Evolutionary conservation across 2,329 filamentous ascomycete species (phyloP).

Genomic region (Daldinia eschscholtzii): DNA sequence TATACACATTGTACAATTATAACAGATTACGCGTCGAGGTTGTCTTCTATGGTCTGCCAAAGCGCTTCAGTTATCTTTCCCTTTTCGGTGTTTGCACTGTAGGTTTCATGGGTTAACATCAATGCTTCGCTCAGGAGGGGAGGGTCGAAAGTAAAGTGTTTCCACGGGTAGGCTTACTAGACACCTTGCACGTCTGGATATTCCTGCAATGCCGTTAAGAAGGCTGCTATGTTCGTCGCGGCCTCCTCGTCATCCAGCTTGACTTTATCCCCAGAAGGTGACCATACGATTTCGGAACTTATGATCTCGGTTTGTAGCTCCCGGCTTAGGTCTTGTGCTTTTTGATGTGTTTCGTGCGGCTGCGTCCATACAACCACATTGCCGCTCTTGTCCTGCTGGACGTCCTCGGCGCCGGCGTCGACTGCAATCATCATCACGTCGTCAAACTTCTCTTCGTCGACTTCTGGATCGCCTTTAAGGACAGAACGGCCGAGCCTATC

Average conservation of each 20-base stretch:
- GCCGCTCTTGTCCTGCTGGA: slow-evolving; percentile 76
- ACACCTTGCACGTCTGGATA: slow-evolving; percentile 81
- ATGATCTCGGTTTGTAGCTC: slow-evolving; percentile 75
- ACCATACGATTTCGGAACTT: slow-evolving; percentile 86
- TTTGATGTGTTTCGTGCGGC: slow-evolving; percentile 72
- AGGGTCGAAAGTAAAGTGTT: neutral
- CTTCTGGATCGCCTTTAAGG: slow-evolving; percentile 64
- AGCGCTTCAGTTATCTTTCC: slow-evolving; percentile 65
- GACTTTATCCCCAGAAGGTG: slow-evolving; percentile 81
- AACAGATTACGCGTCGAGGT: slow-evolving; percentile 59
- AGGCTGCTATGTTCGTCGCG: slow-evolving; percentile 67
- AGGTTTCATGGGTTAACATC: slow-evolving; percentile 8
- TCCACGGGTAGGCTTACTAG: slow-evolving; percentile 59
- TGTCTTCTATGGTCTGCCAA: slow-evolving; percentile 67
- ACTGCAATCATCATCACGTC: slow-evolving; percentile 84
- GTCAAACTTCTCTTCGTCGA: slow-evolving; percentile 62
- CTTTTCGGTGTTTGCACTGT: slow-evolving; percentile 70
- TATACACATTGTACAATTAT: slow-evolving; percentile 53
- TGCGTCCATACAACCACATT: slow-evolving; percentile 79
- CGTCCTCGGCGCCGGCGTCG: slow-evolving; percentile 84
- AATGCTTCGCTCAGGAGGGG: neutral
- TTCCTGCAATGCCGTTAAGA: slow-evolving; percentile 73
- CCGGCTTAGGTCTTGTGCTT: slow-evolving; percentile 73
- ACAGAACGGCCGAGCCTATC: slow-evolving; percentile 80
- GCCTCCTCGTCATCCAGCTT: slow-evolving; percentile 69